phyloP scores from a whole-genome alignment of 1,284 basidiomycete species.

The Trametes sp. region DNA sequence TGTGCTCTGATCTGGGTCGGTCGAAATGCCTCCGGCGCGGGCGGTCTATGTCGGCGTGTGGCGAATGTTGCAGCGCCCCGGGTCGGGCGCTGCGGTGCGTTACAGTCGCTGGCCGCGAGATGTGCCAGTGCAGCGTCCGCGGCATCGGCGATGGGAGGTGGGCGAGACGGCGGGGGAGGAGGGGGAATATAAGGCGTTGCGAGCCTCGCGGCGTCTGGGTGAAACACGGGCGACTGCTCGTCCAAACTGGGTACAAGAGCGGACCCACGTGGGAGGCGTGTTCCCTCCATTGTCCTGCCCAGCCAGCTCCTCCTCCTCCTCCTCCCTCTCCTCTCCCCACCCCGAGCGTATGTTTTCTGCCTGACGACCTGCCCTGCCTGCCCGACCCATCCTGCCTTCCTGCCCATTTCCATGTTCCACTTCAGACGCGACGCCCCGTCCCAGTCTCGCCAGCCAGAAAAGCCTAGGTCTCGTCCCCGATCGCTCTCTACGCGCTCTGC shows the following conservation, averaged over 20 bases:
- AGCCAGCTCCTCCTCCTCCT: constrained; percentile 10
- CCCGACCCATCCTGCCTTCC: background rate
- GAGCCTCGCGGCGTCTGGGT: constrained; percentile 6
- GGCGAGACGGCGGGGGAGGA: background rate
- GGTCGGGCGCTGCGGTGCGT: constrained; percentile 1
- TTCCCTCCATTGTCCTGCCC: constrained; percentile 14
- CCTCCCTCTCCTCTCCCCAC: constrained; percentile 9
- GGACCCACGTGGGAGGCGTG: constrained; percentile 30
- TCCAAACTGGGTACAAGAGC: constrained; percentile 34
- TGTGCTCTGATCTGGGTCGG: constrained; percentile 4
- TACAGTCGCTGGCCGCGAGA: background rate
- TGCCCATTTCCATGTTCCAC: constrained; percentile 30
- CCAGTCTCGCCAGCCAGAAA: constrained; percentile 30
- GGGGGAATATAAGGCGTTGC: constrained; percentile 15
- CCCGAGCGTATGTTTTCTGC: constrained; percentile 23
- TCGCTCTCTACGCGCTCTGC: constrained; percentile 26
- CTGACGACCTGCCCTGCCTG: constrained; percentile 9
- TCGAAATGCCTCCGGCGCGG: constrained; percentile 1
- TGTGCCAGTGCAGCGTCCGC: background rate
- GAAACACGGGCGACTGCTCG: constrained; percentile 18
- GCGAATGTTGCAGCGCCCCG: background rate
- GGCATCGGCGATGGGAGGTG: background rate
- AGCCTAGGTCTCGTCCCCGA: constrained; percentile 27
- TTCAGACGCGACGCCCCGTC: constrained; percentile 30
- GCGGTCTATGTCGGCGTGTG: background rate